A percentile compares a stretch with the other conserved stretches of the same genome.
These are phyloP conservation scores for Trichoderma pleuroti DNA, from an alignment of 2,329 filamentous ascomycete species.

Conservation along the genomic window DNA sequence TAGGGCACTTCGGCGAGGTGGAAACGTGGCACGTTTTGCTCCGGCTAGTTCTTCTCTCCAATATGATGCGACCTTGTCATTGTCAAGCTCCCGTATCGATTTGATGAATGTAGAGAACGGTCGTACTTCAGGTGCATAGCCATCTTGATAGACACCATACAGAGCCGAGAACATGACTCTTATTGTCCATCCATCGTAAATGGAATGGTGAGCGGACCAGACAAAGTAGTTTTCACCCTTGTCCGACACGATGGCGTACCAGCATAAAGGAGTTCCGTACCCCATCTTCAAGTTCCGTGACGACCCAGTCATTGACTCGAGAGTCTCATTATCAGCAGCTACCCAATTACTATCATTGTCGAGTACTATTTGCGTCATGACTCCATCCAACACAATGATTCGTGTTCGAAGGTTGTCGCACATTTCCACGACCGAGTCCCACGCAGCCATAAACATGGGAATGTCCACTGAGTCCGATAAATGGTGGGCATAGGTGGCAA, in stretches of 20 bases:
- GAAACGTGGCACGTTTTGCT: slow-evolving; percentile 19
- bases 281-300: neutral
- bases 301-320: neutral
- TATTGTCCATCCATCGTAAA: slow-evolving; percentile 31
- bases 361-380: neutral
- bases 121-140: neutral
- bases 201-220: slow-evolving; percentile 28
- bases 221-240: slow-evolving; percentile 21
- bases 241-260: neutral
- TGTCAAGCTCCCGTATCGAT: slow-evolving; percentile 32
- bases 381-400: slow-evolving; percentile 13
- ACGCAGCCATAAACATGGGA: slow-evolving; percentile 14
- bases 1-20: neutral
- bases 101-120: slow-evolving; percentile 11
- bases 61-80: neutral
- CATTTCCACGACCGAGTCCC: slow-evolving; percentile 17
- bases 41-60: slow-evolving; percentile 20
- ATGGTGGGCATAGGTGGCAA: neutral
- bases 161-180: slow-evolving; percentile 21
- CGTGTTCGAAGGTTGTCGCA: slow-evolving; percentile 19
- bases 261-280: neutral
- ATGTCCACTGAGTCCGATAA: neutral
- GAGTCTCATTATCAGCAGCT: neutral
- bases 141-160: slow-evolving; percentile 6
- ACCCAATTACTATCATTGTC: neutral